These are phyloP conservation scores for Fusarium mangiferae DNA, from an alignment of 2,329 filamentous ascomycete species.

Conservation along the genomic window DNA sequence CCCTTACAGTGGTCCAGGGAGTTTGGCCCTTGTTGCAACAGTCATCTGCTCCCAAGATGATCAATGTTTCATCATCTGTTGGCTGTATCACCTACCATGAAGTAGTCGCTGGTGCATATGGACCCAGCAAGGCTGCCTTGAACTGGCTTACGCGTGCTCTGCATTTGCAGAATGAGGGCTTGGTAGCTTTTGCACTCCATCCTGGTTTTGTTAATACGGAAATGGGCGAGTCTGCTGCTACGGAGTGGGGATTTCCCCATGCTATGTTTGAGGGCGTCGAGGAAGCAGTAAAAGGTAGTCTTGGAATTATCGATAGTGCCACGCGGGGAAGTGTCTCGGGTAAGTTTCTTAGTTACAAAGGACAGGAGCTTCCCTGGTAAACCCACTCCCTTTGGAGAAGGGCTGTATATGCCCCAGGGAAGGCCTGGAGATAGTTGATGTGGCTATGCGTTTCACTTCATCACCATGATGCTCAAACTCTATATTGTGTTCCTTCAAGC, in stretches of 20 bases:
- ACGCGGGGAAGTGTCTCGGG: constrained; percentile 47
- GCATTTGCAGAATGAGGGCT: constrained; percentile 41
- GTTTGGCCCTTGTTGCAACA: constrained; percentile 51
- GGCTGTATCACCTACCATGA: constrained; percentile 50
- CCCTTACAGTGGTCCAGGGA: constrained; percentile 46
- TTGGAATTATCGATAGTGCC: constrained; percentile 51
- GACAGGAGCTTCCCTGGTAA: constrained; percentile 45
- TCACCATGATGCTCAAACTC: too few relatives aligned
- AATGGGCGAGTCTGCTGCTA: constrained; percentile 46
- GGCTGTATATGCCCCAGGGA: too few relatives aligned
- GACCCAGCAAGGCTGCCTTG: constrained; percentile 49
- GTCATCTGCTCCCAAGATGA: constrained; percentile 45
- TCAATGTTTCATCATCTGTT: constrained; percentile 51
- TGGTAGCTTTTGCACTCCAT: constrained; percentile 49
- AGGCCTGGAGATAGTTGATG: too few relatives aligned
- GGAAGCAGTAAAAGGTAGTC: constrained; percentile 46
- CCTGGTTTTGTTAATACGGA: constrained; percentile 52
- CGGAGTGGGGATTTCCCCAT: constrained; percentile 46
- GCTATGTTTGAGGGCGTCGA: constrained; percentile 46
- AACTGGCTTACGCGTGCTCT: constrained; percentile 49
- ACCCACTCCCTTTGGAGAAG: too few relatives aligned
- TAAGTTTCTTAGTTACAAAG: constrained; percentile 48
- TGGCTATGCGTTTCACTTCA: too few relatives aligned
- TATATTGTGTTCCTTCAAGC: too few relatives aligned
- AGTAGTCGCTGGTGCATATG: constrained; percentile 46